These are phyloP conservation scores for Hymenoscyphus albidus DNA, from an alignment of 2,329 filamentous ascomycete species.

Conservation along the genomic window DNA sequence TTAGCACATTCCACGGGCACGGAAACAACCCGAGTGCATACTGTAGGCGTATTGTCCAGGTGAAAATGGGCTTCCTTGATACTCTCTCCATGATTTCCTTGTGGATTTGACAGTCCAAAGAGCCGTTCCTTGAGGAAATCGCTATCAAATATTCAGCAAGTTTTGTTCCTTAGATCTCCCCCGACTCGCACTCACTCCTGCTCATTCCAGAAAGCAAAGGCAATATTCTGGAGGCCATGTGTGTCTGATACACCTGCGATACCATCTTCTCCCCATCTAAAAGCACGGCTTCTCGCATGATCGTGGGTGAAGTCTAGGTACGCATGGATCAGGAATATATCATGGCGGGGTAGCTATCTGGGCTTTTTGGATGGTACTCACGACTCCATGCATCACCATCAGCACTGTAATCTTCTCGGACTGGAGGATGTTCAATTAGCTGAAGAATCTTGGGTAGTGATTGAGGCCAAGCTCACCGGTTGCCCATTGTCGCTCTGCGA, in stretches of 20 bases:
- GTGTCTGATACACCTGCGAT: slow-evolving; percentile 94
- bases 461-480: slow-evolving; percentile 57
- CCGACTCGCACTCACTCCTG: slow-evolving; percentile 64
- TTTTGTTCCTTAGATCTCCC: slow-evolving; percentile 32
- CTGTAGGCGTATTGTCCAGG: slow-evolving; percentile 79
- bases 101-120: slow-evolving; percentile 91
- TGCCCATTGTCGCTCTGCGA: slow-evolving; percentile 92
- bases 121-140: slow-evolving; percentile 92
- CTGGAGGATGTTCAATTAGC: slow-evolving; percentile 42
- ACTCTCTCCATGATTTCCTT: slow-evolving; percentile 96
- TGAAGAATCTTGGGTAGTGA: neutral
- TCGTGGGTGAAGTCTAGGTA: slow-evolving; percentile 84
- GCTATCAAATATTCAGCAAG: slow-evolving; percentile 46
- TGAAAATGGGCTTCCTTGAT: slow-evolving; percentile 97
- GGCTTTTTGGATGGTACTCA: slow-evolving; percentile 47
- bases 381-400: slow-evolving; percentile 95
- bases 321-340: slow-evolving; percentile 26
- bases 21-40: slow-evolving; percentile 17
- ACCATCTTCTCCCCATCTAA: slow-evolving; percentile 94
- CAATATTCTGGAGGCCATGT: slow-evolving; percentile 86
- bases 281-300: slow-evolving; percentile 81
- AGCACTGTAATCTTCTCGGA: slow-evolving; percentile 85
- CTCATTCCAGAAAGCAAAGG: slow-evolving; percentile 97
- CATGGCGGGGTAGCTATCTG: slow-evolving; percentile 5
- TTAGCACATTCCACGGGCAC: slow-evolving; percentile 10